Evolutionary conservation across 805 yeast species (phyloP).

Genomic region (Spathaspora sp.): DNA sequence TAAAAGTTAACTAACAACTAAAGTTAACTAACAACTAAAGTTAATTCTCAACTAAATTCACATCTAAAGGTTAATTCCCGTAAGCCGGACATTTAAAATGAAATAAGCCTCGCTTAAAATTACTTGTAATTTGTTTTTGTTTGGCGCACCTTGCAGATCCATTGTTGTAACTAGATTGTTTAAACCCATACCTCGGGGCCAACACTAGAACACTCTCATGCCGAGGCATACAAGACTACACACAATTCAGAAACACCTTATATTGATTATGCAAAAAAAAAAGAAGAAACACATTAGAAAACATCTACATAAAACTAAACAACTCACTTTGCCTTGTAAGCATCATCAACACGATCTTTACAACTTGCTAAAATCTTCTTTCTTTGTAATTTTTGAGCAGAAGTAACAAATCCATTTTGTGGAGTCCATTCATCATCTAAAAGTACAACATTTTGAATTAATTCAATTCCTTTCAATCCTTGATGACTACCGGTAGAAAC

Average conservation of each 20-base stretch:
- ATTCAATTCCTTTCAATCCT: conserved; percentile 83
- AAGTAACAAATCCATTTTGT: conserved; percentile 86
- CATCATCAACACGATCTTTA: conserved; percentile 60
- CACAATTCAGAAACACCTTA: background rate
- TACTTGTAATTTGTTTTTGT: background rate
- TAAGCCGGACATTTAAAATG: background rate
- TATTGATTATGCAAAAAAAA: background rate
- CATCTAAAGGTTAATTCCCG: too few relatives aligned
- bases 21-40: too few relatives aligned
- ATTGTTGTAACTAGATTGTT: background rate
- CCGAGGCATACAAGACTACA: background rate
- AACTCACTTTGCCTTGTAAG: conserved; percentile 36
- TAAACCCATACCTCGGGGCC: background rate
- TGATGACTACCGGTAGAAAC: conserved; percentile 73
- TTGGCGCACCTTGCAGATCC: background rate
- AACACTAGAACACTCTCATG: too few relatives aligned
- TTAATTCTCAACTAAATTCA: too few relatives aligned
- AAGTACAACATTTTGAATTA: conserved; percentile 72
- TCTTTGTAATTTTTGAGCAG: conserved; percentile 96
- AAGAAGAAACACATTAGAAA: background rate
- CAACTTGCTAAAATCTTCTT: conserved; percentile 76
- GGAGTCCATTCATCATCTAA: conserved; percentile 97
- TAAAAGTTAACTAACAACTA: too few relatives aligned
- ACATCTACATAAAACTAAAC: background rate
- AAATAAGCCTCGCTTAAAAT: background rate